These are phyloP conservation scores for Coemansia sp. DNA, from an alignment of 192 early-diverging fungal genomes.

Conservation along the genomic window DNA sequence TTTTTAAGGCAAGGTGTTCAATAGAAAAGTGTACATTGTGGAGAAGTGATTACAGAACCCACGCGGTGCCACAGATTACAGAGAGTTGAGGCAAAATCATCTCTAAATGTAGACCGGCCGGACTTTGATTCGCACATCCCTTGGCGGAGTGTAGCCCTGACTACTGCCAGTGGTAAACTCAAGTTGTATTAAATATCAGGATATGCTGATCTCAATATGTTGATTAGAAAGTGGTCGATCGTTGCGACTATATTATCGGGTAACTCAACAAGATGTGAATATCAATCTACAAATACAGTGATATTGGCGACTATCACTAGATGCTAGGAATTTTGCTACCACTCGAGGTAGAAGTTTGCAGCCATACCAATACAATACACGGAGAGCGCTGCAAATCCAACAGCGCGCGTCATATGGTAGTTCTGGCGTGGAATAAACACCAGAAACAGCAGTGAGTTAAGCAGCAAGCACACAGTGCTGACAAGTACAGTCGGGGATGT, in stretches of 20 bases:
- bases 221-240: too few species aligned
- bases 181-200: too few species aligned
- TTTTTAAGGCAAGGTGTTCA: not conserved
- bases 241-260: too few species aligned
- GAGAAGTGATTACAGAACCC: not conserved
- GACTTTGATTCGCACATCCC: too few species aligned
- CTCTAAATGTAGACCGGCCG: too few species aligned
- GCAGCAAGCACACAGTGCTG: conserved; percentile 65
- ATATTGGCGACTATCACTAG: not conserved
- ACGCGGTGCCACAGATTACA: not conserved
- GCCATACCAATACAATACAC: conserved; percentile 63
- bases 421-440: conserved; percentile 61
- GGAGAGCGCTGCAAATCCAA: conserved; percentile 59
- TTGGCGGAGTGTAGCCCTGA: too few species aligned
- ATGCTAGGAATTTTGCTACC: conserved; percentile 6
- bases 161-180: too few species aligned
- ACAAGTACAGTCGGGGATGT: conserved; percentile 67
- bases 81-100: not conserved
- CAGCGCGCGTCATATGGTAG: conserved; percentile 62
- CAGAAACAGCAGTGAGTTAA: conserved; percentile 60
- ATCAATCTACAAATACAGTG: not conserved
- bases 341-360: conserved; percentile 63
- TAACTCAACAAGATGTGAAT: too few species aligned
- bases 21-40: not conserved
- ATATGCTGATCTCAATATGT: too few species aligned